Base-by-base conservation (phyloP, 1,284 basidiomycete genomes). In the Rhizoctonia solani region DNA sequence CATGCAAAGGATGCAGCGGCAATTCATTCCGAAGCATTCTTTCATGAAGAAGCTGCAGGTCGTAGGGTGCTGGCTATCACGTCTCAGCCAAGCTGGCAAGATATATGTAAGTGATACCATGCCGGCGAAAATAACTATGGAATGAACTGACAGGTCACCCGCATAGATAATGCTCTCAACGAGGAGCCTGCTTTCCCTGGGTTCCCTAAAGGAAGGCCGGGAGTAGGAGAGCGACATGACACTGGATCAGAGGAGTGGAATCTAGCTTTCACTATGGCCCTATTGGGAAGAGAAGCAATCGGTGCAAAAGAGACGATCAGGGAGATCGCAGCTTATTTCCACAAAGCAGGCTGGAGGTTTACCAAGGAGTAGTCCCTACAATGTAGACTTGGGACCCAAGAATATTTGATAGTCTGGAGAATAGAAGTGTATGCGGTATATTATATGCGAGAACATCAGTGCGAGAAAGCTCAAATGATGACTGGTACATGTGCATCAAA, bases 261-360 rank as follows among this genome's bases (percentile, higher is more conserved):
- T 23, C 21, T 29, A 5, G 25, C 47, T 16, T 52, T 50, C 47
- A 1, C 46, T 4, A 52, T 39, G 34, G 47, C 49, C 14, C 47
- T 63, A 4, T 46, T 63, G 9, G 58, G 58, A n/a, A 30, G 47
- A 3, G 58, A 63, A 1, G 39, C 52, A n/a, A 29, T 50, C 21
- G 58, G 58, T 39, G 34, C 47, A 4, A 63, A 52, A 16, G 42
- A 63, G 25, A 21, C 58, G n/a, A 41, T 63, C 34, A 27, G 58
- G 3, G 58, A 63, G 19, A 63, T 47, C n/a, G 58, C 49, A 27
- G 58, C 46, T 16, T 63, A 39, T 16, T 63, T 50, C 46, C 58
- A 41, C 21, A 23, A 52, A 47, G 52, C 49, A 29, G 58, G 58
- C 16, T 63, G 58, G 58, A 29, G 42, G 3, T 59, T 59, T 34